These are phyloP conservation scores for Poa annua DNA, from an alignment of 176 grass and related monocot species.

Conservation along the genomic window DNA sequence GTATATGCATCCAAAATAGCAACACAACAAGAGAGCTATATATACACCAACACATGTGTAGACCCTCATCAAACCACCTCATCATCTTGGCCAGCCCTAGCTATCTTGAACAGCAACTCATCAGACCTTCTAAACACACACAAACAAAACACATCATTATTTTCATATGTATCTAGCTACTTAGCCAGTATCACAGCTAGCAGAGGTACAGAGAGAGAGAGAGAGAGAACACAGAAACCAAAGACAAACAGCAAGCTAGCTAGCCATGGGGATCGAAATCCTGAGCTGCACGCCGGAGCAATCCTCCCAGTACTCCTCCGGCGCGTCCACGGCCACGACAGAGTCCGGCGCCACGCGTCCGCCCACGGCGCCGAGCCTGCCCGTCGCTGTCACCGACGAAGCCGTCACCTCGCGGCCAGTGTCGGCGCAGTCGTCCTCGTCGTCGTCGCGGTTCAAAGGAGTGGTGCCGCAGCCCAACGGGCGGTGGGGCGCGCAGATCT, in stretches of 20 bases:
- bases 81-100: conserved; percentile 34
- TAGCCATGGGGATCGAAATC: conserved; percentile 47
- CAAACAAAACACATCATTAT: conserved; percentile 21
- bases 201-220: not conserved
- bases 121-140: not conserved
- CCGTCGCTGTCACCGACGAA: not conserved
- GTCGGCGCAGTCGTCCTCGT: conserved; percentile 13
- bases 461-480: conserved; percentile 99
- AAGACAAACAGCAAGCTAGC: conserved; percentile 14
- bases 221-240: not conserved
- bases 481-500: conserved; percentile 97
- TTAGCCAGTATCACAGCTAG: conserved; percentile 18
- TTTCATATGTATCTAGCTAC: conserved; percentile 18
- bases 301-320: conserved; percentile 32
- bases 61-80: not conserved
- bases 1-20: conserved; percentile 38
- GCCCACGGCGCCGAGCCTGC: not conserved
- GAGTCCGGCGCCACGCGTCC: conserved; percentile 34
- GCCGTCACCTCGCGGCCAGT: conserved; percentile 41
- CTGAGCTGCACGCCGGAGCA: conserved; percentile 28
- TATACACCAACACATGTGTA: conserved; percentile 2
- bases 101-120: conserved; percentile 31
- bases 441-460: conserved; percentile 84
- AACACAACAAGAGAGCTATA: conserved; percentile 26
- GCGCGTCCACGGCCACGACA: conserved; percentile 53